Evolutionary conservation across 2,329 filamentous ascomycete species (phyloP).

Genomic region (Fusarium gaditjirri): DNA sequence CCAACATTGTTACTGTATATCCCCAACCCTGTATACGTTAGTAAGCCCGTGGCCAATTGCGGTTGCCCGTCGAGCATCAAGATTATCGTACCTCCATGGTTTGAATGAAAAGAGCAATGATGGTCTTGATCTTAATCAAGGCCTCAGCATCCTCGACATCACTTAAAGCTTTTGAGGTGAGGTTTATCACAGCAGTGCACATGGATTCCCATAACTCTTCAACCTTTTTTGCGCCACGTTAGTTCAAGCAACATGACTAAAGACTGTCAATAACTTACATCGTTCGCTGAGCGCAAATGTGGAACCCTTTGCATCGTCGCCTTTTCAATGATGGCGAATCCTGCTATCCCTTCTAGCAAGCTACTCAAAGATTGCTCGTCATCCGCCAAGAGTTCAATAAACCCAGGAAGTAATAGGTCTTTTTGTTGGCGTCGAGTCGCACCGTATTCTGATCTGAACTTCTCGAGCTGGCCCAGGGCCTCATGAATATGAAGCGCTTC

Average conservation of each 20-base stretch:
- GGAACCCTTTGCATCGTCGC: slow-evolving; percentile 90
- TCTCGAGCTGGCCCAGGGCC: slow-evolving; percentile 90
- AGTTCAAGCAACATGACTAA: neutral
- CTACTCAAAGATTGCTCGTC: slow-evolving; percentile 89
- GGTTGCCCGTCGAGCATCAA: slow-evolving; percentile 70
- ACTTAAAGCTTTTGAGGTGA: slow-evolving; percentile 82
- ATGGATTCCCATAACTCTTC: slow-evolving; percentile 99
- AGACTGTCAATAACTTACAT: slow-evolving; percentile 67
- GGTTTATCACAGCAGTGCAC: slow-evolving; percentile 85
- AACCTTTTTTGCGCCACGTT: slow-evolving; percentile 64
- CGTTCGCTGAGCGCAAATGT: slow-evolving; percentile 81
- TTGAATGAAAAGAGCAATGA: slow-evolving; percentile 93
- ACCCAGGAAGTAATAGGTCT: slow-evolving; percentile 82
- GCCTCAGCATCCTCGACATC: slow-evolving; percentile 89
- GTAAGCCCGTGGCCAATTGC: slow-evolving; percentile 63
- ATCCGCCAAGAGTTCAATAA: slow-evolving; percentile 81
- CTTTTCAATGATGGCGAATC: slow-evolving; percentile 96
- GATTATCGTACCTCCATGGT: slow-evolving; percentile 92
- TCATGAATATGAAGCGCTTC: slow-evolving; percentile 97
- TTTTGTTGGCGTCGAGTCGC: slow-evolving; percentile 91
- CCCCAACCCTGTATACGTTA: slow-evolving; percentile 87
- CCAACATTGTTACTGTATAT: slow-evolving; percentile 84
- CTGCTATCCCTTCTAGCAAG: slow-evolving; percentile 90
- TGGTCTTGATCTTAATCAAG: slow-evolving; percentile 92
- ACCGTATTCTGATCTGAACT: slow-evolving; percentile 91